Evolutionary conservation across 2,329 filamentous ascomycete genomes (phyloP).

Genomic region (Alternaria sp.): DNA sequence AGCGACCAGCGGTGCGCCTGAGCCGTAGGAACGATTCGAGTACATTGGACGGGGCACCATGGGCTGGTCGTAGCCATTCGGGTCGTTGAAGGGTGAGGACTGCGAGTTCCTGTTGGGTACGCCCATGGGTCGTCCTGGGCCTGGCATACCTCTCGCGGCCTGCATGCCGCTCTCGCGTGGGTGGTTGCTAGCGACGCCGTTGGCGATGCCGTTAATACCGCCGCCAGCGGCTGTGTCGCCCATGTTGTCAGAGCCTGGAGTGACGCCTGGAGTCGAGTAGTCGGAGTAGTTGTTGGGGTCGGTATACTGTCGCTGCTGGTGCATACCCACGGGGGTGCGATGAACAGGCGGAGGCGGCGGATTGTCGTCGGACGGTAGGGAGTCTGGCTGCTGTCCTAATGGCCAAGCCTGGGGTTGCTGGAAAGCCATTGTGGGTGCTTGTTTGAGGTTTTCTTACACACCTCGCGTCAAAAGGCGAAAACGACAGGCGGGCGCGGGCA

Average conservation of each 20-base stretch:
- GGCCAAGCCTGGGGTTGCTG: conserved; percentile 31
- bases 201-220: conserved; percentile 73
- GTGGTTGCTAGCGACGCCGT: conserved; percentile 66
- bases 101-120: conserved; percentile 33
- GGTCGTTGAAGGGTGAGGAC: conserved; percentile 38
- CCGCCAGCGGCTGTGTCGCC: conserved; percentile 67
- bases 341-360: conserved; percentile 48
- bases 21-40: conserved; percentile 32
- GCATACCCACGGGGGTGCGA: conserved; percentile 39
- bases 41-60: conserved; percentile 32
- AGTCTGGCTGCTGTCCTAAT: conserved; percentile 34
- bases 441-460: conserved; percentile 9
- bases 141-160: conserved; percentile 59
- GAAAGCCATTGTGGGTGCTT: conserved; percentile 29
- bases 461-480: conserved; percentile 16
- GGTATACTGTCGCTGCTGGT: conserved; percentile 37
- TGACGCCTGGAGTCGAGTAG: conserved; percentile 53
- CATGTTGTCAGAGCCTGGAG: conserved; percentile 72
- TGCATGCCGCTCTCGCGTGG: conserved; percentile 69
- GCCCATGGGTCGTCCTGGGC: conserved; percentile 31
- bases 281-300: conserved; percentile 46
- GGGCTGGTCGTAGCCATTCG: conserved; percentile 34
- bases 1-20: conserved; percentile 39
- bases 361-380: conserved; percentile 28
- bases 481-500: conserved; percentile 7